These are phyloP conservation scores for Aquilaria agallochum DNA, from an alignment of 441 rosid genomes.

Conservation along the genomic window DNA sequence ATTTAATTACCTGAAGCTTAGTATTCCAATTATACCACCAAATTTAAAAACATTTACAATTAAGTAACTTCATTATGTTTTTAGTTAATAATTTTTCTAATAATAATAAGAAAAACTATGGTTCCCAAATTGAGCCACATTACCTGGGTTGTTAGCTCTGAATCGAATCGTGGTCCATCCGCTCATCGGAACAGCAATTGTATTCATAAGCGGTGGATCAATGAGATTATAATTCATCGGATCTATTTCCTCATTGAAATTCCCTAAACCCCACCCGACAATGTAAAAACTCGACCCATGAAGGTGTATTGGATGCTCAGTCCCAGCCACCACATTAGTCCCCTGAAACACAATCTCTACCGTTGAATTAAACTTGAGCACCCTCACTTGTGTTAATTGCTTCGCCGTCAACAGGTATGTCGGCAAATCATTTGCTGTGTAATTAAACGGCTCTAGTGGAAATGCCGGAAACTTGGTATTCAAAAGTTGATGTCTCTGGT, in stretches of 20 bases:
- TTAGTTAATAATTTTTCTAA: no score
- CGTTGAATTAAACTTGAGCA: conserved; percentile 24
- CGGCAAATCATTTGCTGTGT: not conserved
- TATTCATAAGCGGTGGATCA: conserved; percentile 34
- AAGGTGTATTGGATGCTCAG: conserved; percentile 38
- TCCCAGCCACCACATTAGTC: conserved; percentile 29
- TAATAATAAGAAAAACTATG: no score
- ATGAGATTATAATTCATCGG: conserved; percentile 24
- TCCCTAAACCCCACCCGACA: conserved; percentile 30
- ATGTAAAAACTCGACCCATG: conserved; percentile 33
- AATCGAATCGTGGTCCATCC: conserved; percentile 40
- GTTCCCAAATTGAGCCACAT: no score
- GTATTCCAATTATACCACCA: no score
- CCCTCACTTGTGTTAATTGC: conserved; percentile 23
- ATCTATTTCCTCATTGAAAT: conserved; percentile 21
- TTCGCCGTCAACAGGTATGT: not conserved
- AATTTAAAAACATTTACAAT: no score
- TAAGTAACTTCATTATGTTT: no score
- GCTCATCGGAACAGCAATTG: conserved; percentile 30
- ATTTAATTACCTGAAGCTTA: no score
- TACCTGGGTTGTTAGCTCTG: conserved; percentile 38
- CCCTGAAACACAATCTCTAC: conserved; percentile 38
- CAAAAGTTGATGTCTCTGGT: not conserved
- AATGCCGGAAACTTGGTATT: conserved; percentile 14
- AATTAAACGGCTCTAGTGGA: not conserved